Evolutionary conservation across 805 yeast genomes (phyloP), one percentile per base, ranked within the genome.

Genomic region (Blastobotrys chiropterorum): DNA sequence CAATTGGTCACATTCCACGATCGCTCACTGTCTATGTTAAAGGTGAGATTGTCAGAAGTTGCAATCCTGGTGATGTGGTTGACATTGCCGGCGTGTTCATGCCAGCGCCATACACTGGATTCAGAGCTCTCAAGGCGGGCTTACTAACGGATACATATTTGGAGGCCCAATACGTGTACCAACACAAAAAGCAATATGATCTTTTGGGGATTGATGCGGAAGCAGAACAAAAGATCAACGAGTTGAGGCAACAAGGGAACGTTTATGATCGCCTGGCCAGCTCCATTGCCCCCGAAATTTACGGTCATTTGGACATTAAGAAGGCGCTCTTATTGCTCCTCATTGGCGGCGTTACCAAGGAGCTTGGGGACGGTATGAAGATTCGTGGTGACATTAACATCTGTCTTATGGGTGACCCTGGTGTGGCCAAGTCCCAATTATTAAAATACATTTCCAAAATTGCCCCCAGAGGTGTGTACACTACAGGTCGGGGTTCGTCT

Each of bases 391-490:
- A 94, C 67, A 87, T 94, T 60, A 94, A 94, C 65, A 80, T 94
- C 51, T 85, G 97, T 72, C 76, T 94, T 49, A 92, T 94, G 97
- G 99, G 99, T 62, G 99, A 94, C 66, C 99, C 99, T 42, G 99
- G 99, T 76, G 99, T 94, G 50, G 99, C 99, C 64, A 94, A 94
- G 71, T 94, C 98, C 2, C 99, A 94, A 76, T 74, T 94, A 64
- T 75, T 94, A 57, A 94, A 94, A 67, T 85, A 95, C 34, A 88
- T 94, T 58, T 78, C 89, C 54, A 89, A 90, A 62, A 86, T 94
- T 50, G 94, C 98, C 2, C 99, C 99, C 30, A 79, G 98, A 64
- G 95, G 96, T 48, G 95, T 94, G 30, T 94, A 94, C 69, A 94
- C 99, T 6, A 94, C 99, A 1, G 99, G 99, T 72, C 82, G 95